These are phyloP conservation scores for Akanthomyces dipterigenus DNA, from an alignment of 2,329 filamentous ascomycete genomes.

Conservation along the genomic window DNA sequence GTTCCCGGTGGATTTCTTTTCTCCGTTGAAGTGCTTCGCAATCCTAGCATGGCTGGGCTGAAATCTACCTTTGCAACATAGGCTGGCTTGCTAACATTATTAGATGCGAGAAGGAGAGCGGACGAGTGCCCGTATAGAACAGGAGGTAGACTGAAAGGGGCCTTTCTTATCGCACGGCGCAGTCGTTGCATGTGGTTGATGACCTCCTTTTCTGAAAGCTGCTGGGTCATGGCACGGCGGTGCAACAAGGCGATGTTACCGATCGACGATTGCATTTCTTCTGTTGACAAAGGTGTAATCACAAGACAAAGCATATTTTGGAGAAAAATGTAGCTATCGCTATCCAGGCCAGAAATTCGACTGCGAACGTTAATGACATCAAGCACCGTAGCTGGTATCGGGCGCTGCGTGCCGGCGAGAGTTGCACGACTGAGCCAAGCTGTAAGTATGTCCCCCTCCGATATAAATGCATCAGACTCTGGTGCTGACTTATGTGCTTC, in stretches of 20 bases:
- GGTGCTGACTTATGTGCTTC: neutral
- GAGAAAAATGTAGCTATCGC: neutral
- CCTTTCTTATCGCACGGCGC: neutral
- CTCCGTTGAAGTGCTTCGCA: neutral
- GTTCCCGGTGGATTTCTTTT: neutral
- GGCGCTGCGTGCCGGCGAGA: neutral
- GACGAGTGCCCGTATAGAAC: neutral
- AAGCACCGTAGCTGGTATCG: neutral
- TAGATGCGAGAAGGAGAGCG: neutral
- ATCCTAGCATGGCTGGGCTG: conserved; percentile 1
- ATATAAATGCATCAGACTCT: neutral
- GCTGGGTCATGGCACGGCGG: neutral
- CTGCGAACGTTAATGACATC: neutral
- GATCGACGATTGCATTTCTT: neutral
- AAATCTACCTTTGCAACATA: neutral
- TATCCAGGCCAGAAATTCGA: neutral
- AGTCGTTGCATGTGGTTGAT: neutral
- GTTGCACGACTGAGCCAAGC: neutral
- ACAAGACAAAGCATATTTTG: neutral
- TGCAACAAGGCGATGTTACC: neutral
- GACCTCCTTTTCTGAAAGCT: neutral
- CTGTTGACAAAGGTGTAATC: neutral
- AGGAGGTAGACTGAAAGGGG: neutral
- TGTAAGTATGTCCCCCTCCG: conserved; percentile 1
- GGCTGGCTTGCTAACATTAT: neutral